Base-by-base conservation (phyloP, 1,284 basidiomycete genomes). In the Trichosporon sp. region DNA sequence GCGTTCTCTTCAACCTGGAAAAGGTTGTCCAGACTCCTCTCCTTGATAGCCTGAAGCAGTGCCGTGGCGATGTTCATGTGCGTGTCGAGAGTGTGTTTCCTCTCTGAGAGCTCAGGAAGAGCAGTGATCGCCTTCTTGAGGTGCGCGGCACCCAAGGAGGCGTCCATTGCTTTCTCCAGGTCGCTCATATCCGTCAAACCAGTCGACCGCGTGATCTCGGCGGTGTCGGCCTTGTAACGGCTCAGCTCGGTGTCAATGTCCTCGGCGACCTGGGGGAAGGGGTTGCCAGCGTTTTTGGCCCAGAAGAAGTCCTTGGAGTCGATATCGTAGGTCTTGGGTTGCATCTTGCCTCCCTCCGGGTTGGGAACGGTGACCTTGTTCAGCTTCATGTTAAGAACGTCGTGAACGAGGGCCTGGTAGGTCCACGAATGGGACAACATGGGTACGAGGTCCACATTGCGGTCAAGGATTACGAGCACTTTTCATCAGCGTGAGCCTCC, bases 21-120 rank as follows among this genome's bases (percentile, higher is more conserved):
- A 16, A 99, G 84, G 71, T 95, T 95, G 78, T 99, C 96, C 25
- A 99, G 84, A 6, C 92, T 93, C 56, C 96, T 87, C 69, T 89
- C 88, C 82, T 98, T 98, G 83, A 99, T 98, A 21, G 97, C 89
- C 77, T 96, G 94, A 31, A 99, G 82, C 14, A 99, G 82, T 7
- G 95, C 89, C 2, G 95, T 98, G 33, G 96, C 96, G 62, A 99
- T 97, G 81, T 99, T 98, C 95, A 99, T 99, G 75, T 99, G 95
- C 1, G 95, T 94, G 78, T 99, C 96, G 34, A 99, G 85, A 1
- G 92, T 95, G 56, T 92, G 89, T 74, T 99, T 99, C 52, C 96
- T 86, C 19, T 95, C 94, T 3, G 95, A 98, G 52, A 99, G 83
- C 78, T 99, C 95, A 1, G 96, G 96, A n/a, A 99, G 84, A 63